Evolutionary conservation across 192 early-diverging fungal genomes (phyloP), one percentile per base, ranked within the genome.

Genomic region (Geranomyces variabilis): DNA sequence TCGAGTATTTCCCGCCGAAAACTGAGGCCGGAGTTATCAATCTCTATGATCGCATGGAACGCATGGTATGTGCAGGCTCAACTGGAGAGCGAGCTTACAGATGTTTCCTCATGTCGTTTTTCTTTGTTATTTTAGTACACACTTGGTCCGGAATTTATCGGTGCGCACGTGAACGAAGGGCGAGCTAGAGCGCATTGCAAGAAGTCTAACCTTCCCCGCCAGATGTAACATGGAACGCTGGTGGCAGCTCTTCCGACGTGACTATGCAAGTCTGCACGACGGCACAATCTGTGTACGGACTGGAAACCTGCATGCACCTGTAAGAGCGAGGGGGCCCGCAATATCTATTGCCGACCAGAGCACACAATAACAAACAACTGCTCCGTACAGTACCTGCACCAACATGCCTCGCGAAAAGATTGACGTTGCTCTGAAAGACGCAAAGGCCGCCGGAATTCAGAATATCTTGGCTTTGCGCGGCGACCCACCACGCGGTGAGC

Each of bases 1-100:
- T 99, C 70, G 97, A 99, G 82, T 99, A 92, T 82, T 99, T 98
- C 71, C 96, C 97, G 34, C 97, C 97, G 51, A 99, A 96, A 80
- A 99, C 97, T n/a, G 88, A 90, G 55, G 69, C 92, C 81, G 96
- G 95, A 71, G 93, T 98, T 69, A 88, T 90, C 79, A 98, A 98
- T 85, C 80, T 98, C 68, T 96, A 93, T 77, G 96, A 98, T 75
- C 94, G 96, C 70, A 92, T 98, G 79, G 81, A 76, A 57, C 14
- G 68, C 53, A 59, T 33, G 67, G 22, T 65, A 26, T 29, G n/a
- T n/a, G n/a, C n/a, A n/a, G n/a, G n/a, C n/a, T 12, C 46, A 14
- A 30, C 19, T 61, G 21, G 46, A 12, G 19, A 47, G 19, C n/a
- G n/a, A n/a, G n/a, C n/a, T n/a, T n/a, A n/a, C n/a, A n/a, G n/a